A percentile compares a stretch with the other conserved stretches of the same genome.
Evolutionary conservation across 2,329 filamentous ascomycete species (phyloP).

Genomic region (Exophiala viscosa): DNA sequence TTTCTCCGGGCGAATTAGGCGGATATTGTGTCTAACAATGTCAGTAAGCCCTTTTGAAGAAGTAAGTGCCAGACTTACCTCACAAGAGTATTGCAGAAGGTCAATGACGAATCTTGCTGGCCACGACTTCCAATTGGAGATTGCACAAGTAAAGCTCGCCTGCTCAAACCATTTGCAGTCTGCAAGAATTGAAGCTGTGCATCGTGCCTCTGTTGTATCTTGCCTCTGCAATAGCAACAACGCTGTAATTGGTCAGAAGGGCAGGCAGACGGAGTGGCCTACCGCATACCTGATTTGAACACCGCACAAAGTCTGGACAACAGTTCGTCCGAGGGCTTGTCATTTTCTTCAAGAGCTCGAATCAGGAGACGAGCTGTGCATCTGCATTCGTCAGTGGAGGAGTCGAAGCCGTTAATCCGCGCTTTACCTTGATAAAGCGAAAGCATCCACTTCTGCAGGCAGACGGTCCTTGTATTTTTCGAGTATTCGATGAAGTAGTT

Average conservation of each 20-base stretch:
- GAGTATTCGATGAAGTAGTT: conserved; percentile 58
- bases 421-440: conserved; percentile 51
- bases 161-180: conserved; percentile 25
- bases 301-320: conserved; percentile 20
- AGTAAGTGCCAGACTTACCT: background rate
- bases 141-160: conserved; percentile 17
- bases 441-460: conserved; percentile 54
- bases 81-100: conserved; percentile 21
- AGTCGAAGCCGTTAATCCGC: background rate
- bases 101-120: conserved; percentile 23
- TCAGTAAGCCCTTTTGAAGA: background rate
- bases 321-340: conserved; percentile 21
- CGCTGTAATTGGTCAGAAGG: conserved; percentile 5
- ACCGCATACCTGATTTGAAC: conserved; percentile 14
- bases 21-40: conserved; percentile 7
- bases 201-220: background rate
- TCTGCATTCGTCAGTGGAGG: conserved; percentile 27
- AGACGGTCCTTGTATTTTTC: conserved; percentile 51
- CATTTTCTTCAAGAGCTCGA: conserved; percentile 38
- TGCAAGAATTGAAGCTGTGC: background rate
- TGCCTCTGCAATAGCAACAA: conserved; percentile 4
- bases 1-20: background rate
- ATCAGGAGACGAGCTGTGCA: conserved; percentile 47
- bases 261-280: background rate
- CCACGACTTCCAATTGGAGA: conserved; percentile 18